Evolutionary conservation across 192 early-diverging fungal genomes (phyloP).

Genomic region (Gorgonomyces haynaldii): DNA sequence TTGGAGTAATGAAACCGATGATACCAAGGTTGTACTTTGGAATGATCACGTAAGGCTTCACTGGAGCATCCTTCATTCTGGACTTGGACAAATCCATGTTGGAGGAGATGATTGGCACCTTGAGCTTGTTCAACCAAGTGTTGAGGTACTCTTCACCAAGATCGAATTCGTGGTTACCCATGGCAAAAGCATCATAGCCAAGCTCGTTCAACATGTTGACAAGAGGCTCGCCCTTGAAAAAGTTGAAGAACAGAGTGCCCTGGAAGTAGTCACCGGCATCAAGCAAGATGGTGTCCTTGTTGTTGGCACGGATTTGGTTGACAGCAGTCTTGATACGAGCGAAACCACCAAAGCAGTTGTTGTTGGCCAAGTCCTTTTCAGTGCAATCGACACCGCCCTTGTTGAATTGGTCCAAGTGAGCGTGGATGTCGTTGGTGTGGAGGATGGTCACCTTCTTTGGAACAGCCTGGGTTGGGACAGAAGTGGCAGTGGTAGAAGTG

Average conservation of each 20-base stretch:
- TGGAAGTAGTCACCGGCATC: slow-evolving; percentile 65
- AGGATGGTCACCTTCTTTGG: slow-evolving; percentile 27
- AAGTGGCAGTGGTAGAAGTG: too few species aligned
- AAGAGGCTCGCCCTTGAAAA: slow-evolving; percentile 49
- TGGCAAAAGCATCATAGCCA: slow-evolving; percentile 42
- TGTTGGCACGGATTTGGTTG: slow-evolving; percentile 35
- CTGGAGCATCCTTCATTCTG: slow-evolving; percentile 23
- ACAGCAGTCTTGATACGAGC: slow-evolving; percentile 52
- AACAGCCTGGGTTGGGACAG: not conserved
- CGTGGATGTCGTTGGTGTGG: slow-evolving; percentile 43
- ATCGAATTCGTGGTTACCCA: slow-evolving; percentile 65
- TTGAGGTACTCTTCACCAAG: slow-evolving; percentile 43
- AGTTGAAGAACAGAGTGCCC: slow-evolving; percentile 55
- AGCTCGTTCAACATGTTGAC: slow-evolving; percentile 54
- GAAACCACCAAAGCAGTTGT: slow-evolving; percentile 35
- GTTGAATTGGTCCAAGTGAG: slow-evolving; percentile 41
- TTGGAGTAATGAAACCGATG: slow-evolving; percentile 37
- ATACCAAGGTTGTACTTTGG: slow-evolving; percentile 53
- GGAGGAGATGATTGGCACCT: slow-evolving; percentile 51
- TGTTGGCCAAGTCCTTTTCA: slow-evolving; percentile 18
- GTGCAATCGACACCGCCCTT: slow-evolving; percentile 34
- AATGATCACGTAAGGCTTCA: slow-evolving; percentile 60
- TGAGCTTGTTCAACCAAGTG: slow-evolving; percentile 40
- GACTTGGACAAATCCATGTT: slow-evolving; percentile 50
- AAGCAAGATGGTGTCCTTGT: slow-evolving; percentile 43